Base-by-base conservation (phyloP, 768 basidiomycete species). In the Dacryopinax primogenitus region DNA sequence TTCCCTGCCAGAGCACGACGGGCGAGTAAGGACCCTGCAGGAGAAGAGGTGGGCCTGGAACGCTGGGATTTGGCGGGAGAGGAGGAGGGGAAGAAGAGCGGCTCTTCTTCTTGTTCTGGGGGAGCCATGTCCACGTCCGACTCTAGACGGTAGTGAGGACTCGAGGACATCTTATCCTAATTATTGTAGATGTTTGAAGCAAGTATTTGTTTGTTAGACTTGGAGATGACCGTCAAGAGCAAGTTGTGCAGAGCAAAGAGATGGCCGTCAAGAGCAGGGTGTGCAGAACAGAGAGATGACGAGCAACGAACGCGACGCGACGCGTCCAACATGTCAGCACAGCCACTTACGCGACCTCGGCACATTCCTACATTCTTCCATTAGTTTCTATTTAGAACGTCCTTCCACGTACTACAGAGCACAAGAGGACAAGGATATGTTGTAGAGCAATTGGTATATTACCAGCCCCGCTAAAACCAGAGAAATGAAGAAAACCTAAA, bases 61-160 rank as follows among this genome's bases (percentile, higher is more conserved):
- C 18, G 3, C 18, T 23, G 41, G 36, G 36, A 18, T 18, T 58
- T 58, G 26, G 51, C 26, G 26, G 51, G 51, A 28, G 51, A 58
- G 23, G 51, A 58, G 26, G 51, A 58, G 51, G 51, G 51, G 51
- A 58, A 58, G 51, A 58, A 58, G 51, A 58, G 51, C 4, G 51
- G 51, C 30, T 58, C 51, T 26, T 58, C 51, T 9, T 32, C 13
- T 30, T 9, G 13, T 12, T 13, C 12, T 47, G 12, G n/a, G 23
- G 45, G 13, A 3, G 23, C 26, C 51, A 58, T 58, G 51, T 30
- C 51, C 4, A 3, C 51, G 9, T 58, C 51, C 15, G 51, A 58
- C 26, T 23, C 26, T 23, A 30, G 51, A 30, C 9, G 4, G 30
- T 58, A 30, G 51, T 58, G 51, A 9, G 51, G 51, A 4, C 45